phyloP scores from a whole-genome alignment of 73 alveolate species.

The Paramecium biaurelia region DNA sequence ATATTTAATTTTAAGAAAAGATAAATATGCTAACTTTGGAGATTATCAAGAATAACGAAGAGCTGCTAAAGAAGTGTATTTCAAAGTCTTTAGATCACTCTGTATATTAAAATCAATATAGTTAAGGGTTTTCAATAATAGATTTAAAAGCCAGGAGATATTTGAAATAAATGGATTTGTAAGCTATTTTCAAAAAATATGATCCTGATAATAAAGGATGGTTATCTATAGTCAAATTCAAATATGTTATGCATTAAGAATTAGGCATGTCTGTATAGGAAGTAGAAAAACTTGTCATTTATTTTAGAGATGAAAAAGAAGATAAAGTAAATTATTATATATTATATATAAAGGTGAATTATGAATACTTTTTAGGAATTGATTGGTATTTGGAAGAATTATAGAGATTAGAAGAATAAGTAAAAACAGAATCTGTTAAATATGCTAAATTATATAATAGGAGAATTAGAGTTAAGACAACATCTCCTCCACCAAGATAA shows the following conservation, averaged over 20 bases:
- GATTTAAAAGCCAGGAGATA: slow-evolving; percentile 29
- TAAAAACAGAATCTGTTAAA: neutral
- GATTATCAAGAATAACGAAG: neutral
- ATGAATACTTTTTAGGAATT: neutral
- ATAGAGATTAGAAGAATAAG: neutral
- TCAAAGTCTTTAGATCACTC: slow-evolving; percentile 4
- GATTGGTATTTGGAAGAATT: slow-evolving; percentile 50
- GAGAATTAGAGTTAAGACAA: neutral
- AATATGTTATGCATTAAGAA: slow-evolving; percentile 22
- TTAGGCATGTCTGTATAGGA: neutral
- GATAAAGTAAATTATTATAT: neutral
- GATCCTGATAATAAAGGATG: slow-evolving; percentile 30
- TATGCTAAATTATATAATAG: neutral
- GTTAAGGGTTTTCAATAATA: neutral
- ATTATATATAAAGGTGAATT: neutral
- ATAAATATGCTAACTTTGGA: slow-evolving; percentile 43
- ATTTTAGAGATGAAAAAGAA: slow-evolving; percentile 38
- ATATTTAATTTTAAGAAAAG: neutral
- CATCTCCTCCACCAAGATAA: neutral
- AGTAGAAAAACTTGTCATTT: neutral
- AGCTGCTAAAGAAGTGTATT: slow-evolving; percentile 41
- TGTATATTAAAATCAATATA: neutral
- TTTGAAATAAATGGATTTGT: slow-evolving; percentile 1
- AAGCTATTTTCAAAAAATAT: slow-evolving; percentile 17
- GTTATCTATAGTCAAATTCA: slow-evolving; percentile 12